These are phyloP conservation scores for Przewalskia tangutica DNA, from an alignment of 257 asterid species.

Conservation along the genomic window DNA sequence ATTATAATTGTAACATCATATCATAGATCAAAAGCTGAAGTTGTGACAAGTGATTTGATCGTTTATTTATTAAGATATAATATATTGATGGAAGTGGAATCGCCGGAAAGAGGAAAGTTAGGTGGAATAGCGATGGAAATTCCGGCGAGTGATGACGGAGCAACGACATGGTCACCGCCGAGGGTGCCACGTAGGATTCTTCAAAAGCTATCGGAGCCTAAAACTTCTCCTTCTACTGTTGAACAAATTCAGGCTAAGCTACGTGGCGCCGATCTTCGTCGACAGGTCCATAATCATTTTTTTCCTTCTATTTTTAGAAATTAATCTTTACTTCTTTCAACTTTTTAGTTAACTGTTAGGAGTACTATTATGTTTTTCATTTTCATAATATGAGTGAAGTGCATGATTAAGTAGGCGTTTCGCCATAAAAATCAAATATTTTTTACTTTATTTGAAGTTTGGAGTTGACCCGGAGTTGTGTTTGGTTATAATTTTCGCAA, in stretches of 20 bases:
- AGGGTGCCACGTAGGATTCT: conserved; percentile 72
- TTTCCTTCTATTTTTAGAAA: neutral
- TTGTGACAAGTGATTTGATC: conserved; percentile 9
- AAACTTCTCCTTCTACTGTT: conserved; percentile 44
- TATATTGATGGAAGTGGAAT: conserved; percentile 37
- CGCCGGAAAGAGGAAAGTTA: conserved; percentile 54
- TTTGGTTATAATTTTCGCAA: too few species aligned
- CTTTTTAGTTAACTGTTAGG: neutral
- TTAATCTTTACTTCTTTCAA: neutral
- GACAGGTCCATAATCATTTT: conserved; percentile 41
- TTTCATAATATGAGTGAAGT: neutral
- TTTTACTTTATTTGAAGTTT: too few species aligned
- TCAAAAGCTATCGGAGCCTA: conserved; percentile 67
- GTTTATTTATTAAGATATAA: neutral
- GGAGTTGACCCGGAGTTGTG: too few species aligned
- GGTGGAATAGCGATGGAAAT: conserved; percentile 64
- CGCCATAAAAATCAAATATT: too few species aligned
- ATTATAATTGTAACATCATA: neutral
- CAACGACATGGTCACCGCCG: conserved; percentile 63
- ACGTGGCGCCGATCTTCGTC: conserved; percentile 78
- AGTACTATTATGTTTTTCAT: too few species aligned
- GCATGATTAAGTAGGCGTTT: neutral
- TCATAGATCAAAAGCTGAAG: neutral
- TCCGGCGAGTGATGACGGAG: conserved; percentile 70
- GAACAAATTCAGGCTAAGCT: conserved; percentile 89